Percentiles rank a stretch among this genome's conserved stretches.
These are phyloP conservation scores for Tetrapisispora pingtungensis DNA, from an alignment of 805 yeast genomes.

Conservation along the genomic window DNA sequence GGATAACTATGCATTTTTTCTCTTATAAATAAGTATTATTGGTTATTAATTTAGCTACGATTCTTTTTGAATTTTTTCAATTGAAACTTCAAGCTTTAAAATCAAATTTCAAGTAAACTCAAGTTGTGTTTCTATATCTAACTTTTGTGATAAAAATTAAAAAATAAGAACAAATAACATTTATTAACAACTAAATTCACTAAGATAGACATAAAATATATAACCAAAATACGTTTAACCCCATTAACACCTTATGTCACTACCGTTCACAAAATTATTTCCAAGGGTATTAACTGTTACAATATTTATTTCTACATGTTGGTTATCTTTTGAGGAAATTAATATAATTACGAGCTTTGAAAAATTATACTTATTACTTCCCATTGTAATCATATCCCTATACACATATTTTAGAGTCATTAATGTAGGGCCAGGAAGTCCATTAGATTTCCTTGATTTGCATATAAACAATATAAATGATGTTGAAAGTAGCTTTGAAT, in stretches of 20 bases:
- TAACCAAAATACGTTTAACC: no score
- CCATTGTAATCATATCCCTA: constrained; percentile 16
- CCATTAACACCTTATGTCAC: background rate
- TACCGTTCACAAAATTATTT: constrained; percentile 8
- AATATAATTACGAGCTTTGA: constrained; percentile 8
- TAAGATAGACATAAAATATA: no score
- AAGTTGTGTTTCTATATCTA: no score
- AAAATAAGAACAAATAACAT: no score
- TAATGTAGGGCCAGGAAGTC: constrained; percentile 54
- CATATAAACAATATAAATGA: constrained; percentile 23
- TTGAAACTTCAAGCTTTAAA: no score
- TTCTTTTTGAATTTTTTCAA: no score
- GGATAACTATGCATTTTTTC: no score
- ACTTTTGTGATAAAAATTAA: no score
- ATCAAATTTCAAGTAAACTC: no score
- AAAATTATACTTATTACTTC: constrained; percentile 2
- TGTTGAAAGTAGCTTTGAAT: constrained; percentile 21
- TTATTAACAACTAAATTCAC: no score
- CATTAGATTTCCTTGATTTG: constrained; percentile 44
- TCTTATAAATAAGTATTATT: no score
- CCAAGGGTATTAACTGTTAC: constrained; percentile 19
- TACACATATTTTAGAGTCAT: constrained; percentile 46
- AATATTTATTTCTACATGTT: constrained; percentile 18
- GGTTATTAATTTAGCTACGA: no score
- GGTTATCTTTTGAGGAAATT: constrained; percentile 11